Percentiles rank a stretch among this genome's conserved stretches.
Evolutionary conservation across 169 alveolate species (phyloP).

Genomic region (Cyclospora cayetanensis): DNA sequence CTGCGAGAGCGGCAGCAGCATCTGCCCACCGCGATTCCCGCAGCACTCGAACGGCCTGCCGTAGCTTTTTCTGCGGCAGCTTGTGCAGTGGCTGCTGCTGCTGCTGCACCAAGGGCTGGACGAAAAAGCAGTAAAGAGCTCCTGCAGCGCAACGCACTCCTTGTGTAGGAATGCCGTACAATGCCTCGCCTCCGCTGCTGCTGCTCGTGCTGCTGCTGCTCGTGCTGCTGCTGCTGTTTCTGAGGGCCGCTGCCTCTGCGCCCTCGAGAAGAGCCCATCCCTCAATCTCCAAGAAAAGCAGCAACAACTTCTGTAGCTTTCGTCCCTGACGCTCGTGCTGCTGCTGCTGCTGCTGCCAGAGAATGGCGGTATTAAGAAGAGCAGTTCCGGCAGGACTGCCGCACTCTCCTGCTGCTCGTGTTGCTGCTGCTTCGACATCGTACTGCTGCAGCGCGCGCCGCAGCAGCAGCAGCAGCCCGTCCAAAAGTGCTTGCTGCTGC

Average conservation of each 20-base stretch:
- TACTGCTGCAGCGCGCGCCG: background rate
- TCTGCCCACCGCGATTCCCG: background rate
- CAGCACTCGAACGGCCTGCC: background rate
- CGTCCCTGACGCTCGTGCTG: background rate
- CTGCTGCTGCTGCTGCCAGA: slow-evolving; percentile 5
- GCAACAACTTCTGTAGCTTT: too few relatives aligned
- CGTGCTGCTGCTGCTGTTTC: background rate
- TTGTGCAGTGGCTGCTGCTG: background rate
- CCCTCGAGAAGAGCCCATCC: too few relatives aligned
- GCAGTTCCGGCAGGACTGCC: background rate
- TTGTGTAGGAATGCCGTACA: background rate
- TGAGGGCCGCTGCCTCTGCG: too few relatives aligned
- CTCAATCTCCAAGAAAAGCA: too few relatives aligned
- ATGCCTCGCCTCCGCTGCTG: background rate
- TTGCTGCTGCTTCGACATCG: slow-evolving; percentile 39
- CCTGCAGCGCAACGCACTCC: background rate
- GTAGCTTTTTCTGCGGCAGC: background rate
- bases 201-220: background rate
- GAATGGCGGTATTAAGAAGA: background rate
- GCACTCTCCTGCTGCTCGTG: background rate
- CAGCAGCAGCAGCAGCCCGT: background rate
- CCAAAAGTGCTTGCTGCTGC: too few relatives aligned
- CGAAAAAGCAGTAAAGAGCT: background rate
- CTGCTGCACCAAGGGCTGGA: background rate
- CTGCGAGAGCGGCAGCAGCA: background rate